Evolutionary conservation across 345 rosid genomes (phyloP).

Genomic region (Kernera saxatilis): DNA sequence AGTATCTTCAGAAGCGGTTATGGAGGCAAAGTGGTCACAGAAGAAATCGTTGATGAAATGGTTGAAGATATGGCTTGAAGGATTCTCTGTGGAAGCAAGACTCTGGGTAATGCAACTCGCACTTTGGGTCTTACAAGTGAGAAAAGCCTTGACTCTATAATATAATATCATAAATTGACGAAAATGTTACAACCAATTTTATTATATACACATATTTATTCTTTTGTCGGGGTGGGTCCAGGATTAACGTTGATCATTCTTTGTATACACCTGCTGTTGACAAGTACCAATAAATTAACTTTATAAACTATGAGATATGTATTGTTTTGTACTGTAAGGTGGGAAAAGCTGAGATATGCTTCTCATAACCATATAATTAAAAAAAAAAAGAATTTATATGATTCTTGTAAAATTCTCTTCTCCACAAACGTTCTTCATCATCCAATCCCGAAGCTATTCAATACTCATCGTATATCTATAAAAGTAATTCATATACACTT

Average conservation of each 20-base stretch:
- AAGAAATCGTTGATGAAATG: slow-evolving; percentile 47
- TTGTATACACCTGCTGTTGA: slow-evolving; percentile 15
- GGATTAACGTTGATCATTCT: slow-evolving; percentile 9
- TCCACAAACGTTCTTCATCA: not conserved
- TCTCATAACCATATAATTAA: not conserved
- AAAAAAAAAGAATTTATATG: not conserved
- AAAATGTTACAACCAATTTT: not conserved
- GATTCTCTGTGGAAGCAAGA: slow-evolving; percentile 53
- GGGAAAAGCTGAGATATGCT: not conserved
- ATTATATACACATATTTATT: slow-evolving; percentile 9
- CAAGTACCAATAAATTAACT: slow-evolving; percentile 7
- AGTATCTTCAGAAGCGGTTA: slow-evolving; percentile 76
- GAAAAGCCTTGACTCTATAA: slow-evolving; percentile 48
- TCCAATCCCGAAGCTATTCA: not conserved
- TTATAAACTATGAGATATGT: not conserved
- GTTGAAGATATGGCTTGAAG: slow-evolving; percentile 60
- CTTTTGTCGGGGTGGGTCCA: slow-evolving; percentile 19
- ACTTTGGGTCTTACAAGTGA: slow-evolving; percentile 56
- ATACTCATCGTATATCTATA: not conserved
- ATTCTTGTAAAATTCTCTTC: not conserved
- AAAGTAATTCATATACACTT: not conserved
- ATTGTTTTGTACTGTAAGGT: not conserved
- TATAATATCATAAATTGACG: not conserved
- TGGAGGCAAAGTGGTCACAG: slow-evolving; percentile 64
- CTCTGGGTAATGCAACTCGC: slow-evolving; percentile 63